These are phyloP conservation scores for Rhodotorula kratochvilovae DNA, from an alignment of 768 basidiomycete genomes.

Conservation along the genomic window DNA sequence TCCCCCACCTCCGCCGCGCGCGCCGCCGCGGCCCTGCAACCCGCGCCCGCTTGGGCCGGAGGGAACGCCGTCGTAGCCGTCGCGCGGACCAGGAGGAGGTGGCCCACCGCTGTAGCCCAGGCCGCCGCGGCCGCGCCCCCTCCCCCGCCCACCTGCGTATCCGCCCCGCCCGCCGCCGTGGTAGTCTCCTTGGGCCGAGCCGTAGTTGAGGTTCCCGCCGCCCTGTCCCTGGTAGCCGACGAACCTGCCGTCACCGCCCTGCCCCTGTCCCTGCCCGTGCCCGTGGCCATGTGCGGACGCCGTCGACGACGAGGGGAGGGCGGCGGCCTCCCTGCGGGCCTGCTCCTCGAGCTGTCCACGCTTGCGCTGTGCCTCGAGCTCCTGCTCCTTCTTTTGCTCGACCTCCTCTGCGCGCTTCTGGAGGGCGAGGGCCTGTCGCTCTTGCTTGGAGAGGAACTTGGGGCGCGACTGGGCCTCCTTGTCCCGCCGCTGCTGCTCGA, in stretches of 20 bases:
- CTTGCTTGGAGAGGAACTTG: constrained; percentile 87
- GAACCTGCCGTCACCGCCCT: neutral
- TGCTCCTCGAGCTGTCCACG: constrained; percentile 69
- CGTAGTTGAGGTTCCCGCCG: neutral
- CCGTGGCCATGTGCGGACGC: neutral
- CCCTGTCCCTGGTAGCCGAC: neutral
- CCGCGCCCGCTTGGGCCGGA: constrained; percentile 41
- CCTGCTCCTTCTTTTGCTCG: constrained; percentile 62
- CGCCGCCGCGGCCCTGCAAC: neutral
- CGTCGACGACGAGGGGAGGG: constrained; percentile 40
- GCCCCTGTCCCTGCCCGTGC: neutral
- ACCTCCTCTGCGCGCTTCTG: constrained; percentile 81
- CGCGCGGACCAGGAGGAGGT: constrained; percentile 62
- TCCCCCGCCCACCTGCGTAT: constrained; percentile 46
- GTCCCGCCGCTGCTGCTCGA: constrained; percentile 80
- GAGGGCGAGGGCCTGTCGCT: constrained; percentile 82
- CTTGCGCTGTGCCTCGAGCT: constrained; percentile 60
- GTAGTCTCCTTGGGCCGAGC: constrained; percentile 3
- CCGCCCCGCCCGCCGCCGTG: neutral
- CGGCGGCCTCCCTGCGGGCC: constrained; percentile 60
- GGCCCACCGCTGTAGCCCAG: constrained; percentile 16
- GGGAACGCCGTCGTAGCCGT: constrained; percentile 53
- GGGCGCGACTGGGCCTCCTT: constrained; percentile 90
- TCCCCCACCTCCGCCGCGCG: neutral
- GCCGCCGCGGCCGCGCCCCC: constrained; percentile 22